phyloP scores from a whole-genome alignment of 2,329 filamentous ascomycete species.

The Dissoconium aciculare region DNA sequence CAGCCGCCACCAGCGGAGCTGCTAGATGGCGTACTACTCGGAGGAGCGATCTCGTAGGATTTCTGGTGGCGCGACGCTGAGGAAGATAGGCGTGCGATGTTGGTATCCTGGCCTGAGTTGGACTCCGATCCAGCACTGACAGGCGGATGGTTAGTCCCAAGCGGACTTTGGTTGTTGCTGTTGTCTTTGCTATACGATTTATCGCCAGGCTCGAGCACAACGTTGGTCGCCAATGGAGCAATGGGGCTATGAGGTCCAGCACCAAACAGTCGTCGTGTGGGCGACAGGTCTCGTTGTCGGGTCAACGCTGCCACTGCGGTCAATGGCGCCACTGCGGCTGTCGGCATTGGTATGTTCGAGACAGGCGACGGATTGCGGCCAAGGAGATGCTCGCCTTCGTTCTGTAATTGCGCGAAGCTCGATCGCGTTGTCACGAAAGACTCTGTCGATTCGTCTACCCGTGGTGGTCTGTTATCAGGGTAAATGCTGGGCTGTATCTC shows the following conservation, averaged over 20 bases:
- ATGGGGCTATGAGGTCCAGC: background rate
- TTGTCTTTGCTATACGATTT: no score
- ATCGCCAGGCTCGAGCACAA: no score
- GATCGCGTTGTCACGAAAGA: slow-evolving; percentile 38
- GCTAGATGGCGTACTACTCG: background rate
- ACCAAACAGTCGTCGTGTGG: slow-evolving; percentile 1
- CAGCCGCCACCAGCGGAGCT: slow-evolving; percentile 10
- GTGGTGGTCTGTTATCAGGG: no score
- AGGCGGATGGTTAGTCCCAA: no score
- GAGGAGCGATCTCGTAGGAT: background rate
- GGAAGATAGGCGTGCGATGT: no score
- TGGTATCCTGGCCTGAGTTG: background rate
- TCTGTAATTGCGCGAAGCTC: slow-evolving; percentile 34
- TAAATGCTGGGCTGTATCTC: no score
- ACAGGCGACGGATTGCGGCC: slow-evolving; percentile 23
- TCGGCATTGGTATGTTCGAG: background rate
- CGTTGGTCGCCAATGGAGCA: no score
- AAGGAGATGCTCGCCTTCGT: slow-evolving; percentile 39
- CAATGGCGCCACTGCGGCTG: background rate
- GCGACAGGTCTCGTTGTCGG: no score
- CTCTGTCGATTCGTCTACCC: slow-evolving; percentile 24
- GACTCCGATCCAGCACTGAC: background rate
- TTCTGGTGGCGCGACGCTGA: no score
- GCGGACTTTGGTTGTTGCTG: background rate
- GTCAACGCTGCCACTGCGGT: background rate